A percentile compares a stretch with the other conserved stretches of the same genome.
These are phyloP conservation scores for Pugionium cornutum DNA, from an alignment of 345 rosid species.

Conservation along the genomic window DNA sequence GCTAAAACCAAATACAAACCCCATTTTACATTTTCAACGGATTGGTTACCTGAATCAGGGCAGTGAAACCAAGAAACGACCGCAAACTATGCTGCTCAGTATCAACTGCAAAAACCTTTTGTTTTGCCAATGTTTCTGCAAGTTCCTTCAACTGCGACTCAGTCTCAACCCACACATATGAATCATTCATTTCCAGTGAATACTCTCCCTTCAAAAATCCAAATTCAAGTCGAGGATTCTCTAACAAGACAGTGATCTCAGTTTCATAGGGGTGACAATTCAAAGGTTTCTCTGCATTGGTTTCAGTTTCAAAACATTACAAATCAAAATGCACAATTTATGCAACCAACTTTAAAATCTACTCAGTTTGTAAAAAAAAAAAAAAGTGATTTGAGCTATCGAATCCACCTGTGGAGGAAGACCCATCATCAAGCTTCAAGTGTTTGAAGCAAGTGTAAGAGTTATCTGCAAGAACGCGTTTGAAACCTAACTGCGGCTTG, in stretches of 20 bases:
- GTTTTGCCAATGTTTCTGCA: constrained; percentile 54
- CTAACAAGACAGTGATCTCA: not conserved
- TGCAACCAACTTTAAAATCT: not conserved
- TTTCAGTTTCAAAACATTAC: not conserved
- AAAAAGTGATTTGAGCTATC: constrained; percentile 1
- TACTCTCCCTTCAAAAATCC: constrained; percentile 31
- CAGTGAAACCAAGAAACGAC: constrained; percentile 86
- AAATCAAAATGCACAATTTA: not conserved
- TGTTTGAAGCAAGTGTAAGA: constrained; percentile 81
- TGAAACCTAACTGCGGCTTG: constrained; percentile 71
- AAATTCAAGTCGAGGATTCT: constrained; percentile 34
- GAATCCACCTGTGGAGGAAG: constrained; percentile 32
- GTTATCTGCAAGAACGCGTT: constrained; percentile 81
- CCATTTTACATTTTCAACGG: not conserved
- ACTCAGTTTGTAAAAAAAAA: too few species aligned
- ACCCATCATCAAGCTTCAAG: constrained; percentile 43
- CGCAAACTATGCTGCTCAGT: constrained; percentile 89
- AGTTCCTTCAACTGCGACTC: constrained; percentile 64
- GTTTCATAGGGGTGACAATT: not conserved
- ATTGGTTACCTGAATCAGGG: constrained; percentile 69
- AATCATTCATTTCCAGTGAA: constrained; percentile 48
- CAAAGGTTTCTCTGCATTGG: not conserved
- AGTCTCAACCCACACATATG: constrained; percentile 70
- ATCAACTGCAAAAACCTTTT: constrained; percentile 69
- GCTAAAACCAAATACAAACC: constrained; percentile 4